phyloP scores from a whole-genome alignment of 805 yeast genomes.

The Sungouiella thailandica region DNA sequence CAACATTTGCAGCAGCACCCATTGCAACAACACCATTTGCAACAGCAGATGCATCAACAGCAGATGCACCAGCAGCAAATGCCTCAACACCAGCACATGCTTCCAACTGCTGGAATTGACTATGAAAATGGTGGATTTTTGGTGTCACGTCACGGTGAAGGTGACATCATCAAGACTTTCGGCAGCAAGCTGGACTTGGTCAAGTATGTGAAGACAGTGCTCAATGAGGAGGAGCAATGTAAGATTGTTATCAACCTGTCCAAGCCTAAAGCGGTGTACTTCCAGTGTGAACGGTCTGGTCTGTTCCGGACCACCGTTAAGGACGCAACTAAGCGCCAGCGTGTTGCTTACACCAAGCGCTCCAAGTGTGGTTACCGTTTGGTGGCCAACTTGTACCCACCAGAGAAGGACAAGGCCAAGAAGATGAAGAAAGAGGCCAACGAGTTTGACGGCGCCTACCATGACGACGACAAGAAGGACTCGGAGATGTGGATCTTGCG shows the following conservation, averaged over 20 bases:
- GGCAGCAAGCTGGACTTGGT: slow-evolving; percentile 18
- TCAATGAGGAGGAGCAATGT: slow-evolving; percentile 33
- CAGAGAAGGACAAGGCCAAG: slow-evolving; percentile 39
- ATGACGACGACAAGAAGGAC: slow-evolving; percentile 17
- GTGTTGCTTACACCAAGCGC: slow-evolving; percentile 44
- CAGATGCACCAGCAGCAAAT: slow-evolving; percentile 17
- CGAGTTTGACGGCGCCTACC: slow-evolving; percentile 18
- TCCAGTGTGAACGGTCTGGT: slow-evolving; percentile 44
- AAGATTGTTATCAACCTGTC: slow-evolving; percentile 43
- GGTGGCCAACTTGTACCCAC: slow-evolving; percentile 35
- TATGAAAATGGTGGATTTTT: slow-evolving; percentile 17
- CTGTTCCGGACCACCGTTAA: slow-evolving; percentile 43
- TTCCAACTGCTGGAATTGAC: slow-evolving; percentile 16
- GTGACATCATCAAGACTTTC: slow-evolving; percentile 20
- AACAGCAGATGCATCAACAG: slow-evolving; percentile 7
- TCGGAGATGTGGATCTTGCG: slow-evolving; percentile 43
- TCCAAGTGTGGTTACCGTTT: slow-evolving; percentile 43
- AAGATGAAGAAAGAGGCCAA: slow-evolving; percentile 20
- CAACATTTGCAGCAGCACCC: slow-evolving; percentile 7
- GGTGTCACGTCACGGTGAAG: slow-evolving; percentile 17
- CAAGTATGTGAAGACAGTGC: slow-evolving; percentile 33
- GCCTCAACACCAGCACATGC: slow-evolving; percentile 16
- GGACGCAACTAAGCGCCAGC: slow-evolving; percentile 40
- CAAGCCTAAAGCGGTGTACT: slow-evolving; percentile 44
- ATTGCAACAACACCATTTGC: slow-evolving; percentile 4